Conservation (phyloP, 768 basidiomycete species). For the Trichaptum fuscoviolaceum region DNA sequence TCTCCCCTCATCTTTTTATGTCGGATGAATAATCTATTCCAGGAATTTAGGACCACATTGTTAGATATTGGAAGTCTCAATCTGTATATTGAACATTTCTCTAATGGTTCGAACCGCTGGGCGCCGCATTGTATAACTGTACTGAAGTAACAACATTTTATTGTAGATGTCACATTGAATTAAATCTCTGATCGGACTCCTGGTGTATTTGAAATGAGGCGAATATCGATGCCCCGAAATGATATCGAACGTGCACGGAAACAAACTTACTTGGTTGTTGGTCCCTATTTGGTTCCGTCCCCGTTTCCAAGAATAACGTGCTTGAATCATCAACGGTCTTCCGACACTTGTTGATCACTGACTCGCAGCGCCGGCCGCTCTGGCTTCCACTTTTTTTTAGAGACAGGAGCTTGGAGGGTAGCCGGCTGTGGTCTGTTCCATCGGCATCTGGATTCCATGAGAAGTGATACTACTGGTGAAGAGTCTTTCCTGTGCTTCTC, state of each 20-base stretch:
- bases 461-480: background rate
- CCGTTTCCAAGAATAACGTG: too few relatives aligned
- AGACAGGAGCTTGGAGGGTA: background rate
- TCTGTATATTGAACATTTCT: background rate
- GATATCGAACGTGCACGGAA: too few relatives aligned
- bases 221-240: background rate
- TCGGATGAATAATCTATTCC: background rate
- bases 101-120: background rate
- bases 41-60: background rate
- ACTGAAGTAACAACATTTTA: background rate
- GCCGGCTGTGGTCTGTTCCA: background rate
- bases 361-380: too few relatives aligned
- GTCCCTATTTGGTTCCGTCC: too few relatives aligned
- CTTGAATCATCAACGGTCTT: background rate
- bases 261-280: too few relatives aligned
- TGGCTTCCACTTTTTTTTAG: background rate
- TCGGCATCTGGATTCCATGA: background rate
- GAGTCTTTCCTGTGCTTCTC: background rate
- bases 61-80: slow-evolving; percentile 1
- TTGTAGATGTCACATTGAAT: background rate
- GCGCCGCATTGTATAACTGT: background rate
- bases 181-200: background rate
- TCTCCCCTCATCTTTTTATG: background rate
- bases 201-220: background rate
- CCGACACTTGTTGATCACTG: background rate